Base-by-base conservation (phyloP, 805 yeast genomes). In the Groenewaldozyma tartarivorans region DNA sequence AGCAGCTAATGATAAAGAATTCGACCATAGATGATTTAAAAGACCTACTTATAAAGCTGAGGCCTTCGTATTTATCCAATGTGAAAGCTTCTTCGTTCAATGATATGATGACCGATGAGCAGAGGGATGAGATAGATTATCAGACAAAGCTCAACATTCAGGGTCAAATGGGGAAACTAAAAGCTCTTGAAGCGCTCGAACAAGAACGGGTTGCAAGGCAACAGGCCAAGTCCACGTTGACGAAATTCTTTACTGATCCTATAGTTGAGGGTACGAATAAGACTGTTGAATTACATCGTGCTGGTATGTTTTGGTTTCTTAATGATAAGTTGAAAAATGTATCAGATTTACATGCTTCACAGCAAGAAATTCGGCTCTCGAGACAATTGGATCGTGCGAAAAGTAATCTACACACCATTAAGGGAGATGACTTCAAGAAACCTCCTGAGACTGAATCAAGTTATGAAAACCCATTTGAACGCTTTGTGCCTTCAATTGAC, bases 101-200 rank as follows among this genome's bases (percentile, higher is more conserved):
- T n/a, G 46, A 45, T 7, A 30, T 44, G 29, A 41, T 65, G 45
- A 54, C 61, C 7, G 65, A 62, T 20, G 45, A 53, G 16, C 64
- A 65, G 35, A 47, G 60, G 19, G 66, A 63, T 48, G 64, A 61
- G 24, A 55, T 64, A 20, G 69, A 65, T 48, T 60, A 58, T 42
- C 64, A 60, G 31, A 57, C 64, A 20, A 50, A 60, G n/a, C 43
- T 51, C 29, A 52, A 62, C 33, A 40, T 64, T 17, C 66, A 64
- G 47, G 47, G 48, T 19, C 62, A 61, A 42, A 52, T 55, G 46
- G 41, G 40, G 5, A 43, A 55, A 31, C 49, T 57, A 11, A 44
- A 58, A 20, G 44, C 47, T n/a, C 42, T 58, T 34, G 62, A 58
- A 33, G 47, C 44, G 5, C 36, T 52, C 29, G 61, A 57, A 33